A percentile compares a stretch with the other conserved stretches of the same genome.
Conservation (phyloP, 2,329 filamentous ascomycete species). For the Alternaria metachromatica region DNA sequence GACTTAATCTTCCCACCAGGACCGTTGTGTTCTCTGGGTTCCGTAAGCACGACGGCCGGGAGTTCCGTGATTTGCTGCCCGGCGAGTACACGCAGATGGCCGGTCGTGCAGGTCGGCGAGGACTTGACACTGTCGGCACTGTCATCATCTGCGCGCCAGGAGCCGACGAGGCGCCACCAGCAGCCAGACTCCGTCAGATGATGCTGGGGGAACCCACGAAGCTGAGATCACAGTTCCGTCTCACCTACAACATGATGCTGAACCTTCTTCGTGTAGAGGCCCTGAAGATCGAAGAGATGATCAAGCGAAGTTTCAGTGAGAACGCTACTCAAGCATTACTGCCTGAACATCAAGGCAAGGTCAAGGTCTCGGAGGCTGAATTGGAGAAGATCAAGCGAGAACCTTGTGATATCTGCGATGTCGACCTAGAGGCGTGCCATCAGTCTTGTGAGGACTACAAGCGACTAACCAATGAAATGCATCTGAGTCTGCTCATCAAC, state of each 20-base stretch:
- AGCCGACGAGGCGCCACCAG: constrained; percentile 86
- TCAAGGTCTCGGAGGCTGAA: constrained; percentile 90
- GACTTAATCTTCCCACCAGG: constrained; percentile 90
- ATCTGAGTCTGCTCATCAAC: constrained; percentile 77
- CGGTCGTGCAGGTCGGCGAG: constrained; percentile 88
- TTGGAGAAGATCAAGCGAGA: constrained; percentile 89
- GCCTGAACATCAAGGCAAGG: constrained; percentile 93
- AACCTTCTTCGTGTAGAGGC: constrained; percentile 95
- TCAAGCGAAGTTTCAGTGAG: constrained; percentile 98
- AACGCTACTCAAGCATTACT: constrained; percentile 94
- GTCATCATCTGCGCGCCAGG: constrained; percentile 89
- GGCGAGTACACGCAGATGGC: constrained; percentile 99
- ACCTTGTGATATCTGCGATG: constrained; percentile 80
- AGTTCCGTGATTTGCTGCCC: constrained; percentile 87
- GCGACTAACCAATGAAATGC: constrained; percentile 79
- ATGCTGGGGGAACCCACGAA: constrained; percentile 96
- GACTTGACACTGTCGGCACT: constrained; percentile 88
- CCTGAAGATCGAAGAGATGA: constrained; percentile 99
- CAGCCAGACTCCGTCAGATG: constrained; percentile 84
- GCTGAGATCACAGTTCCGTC: constrained; percentile 90
- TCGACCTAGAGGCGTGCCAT: constrained; percentile 80
- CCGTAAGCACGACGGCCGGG: constrained; percentile 92
- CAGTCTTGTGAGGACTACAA: constrained; percentile 81
- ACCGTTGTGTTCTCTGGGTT: constrained; percentile 98
- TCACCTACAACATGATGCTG: constrained; percentile 99